A percentile compares a stretch with the other conserved stretches of the same genome.
Conservation (phyloP, 768 basidiomycete species). For the Coprinopsis strossmayeri region DNA sequence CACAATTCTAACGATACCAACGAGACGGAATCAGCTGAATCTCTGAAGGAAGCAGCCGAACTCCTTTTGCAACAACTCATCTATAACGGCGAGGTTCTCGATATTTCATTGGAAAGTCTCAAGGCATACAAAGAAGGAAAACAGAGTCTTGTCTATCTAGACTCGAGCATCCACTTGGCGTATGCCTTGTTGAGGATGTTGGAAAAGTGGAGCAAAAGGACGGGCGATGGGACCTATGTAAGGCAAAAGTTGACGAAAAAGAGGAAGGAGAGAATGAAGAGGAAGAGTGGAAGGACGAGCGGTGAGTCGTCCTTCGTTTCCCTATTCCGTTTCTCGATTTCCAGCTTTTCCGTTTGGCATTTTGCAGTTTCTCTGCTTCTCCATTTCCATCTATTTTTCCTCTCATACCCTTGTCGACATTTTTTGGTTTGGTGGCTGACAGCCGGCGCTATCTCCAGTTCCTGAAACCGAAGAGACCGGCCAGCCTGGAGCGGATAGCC, state of each 20-base stretch:
- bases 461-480: conserved; percentile 46
- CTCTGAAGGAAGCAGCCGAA: conserved; percentile 66
- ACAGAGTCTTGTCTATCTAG: conserved; percentile 74
- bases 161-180: conserved; percentile 77
- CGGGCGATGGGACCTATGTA: conserved; percentile 70
- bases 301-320: too few relatives aligned
- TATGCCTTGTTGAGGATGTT: conserved; percentile 86
- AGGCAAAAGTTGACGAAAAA: conserved; percentile 55
- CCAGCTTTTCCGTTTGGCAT: too few relatives aligned
- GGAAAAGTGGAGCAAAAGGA: conserved; percentile 78
- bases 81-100: conserved; percentile 93
- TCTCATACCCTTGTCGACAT: too few relatives aligned
- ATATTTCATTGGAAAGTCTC: conserved; percentile 76
- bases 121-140: conserved; percentile 75
- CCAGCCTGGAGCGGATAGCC: conserved; percentile 40
- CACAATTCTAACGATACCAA: too few relatives aligned
- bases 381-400: too few relatives aligned
- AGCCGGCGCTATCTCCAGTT: not conserved
- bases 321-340: conserved; percentile 9
- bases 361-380: too few relatives aligned
- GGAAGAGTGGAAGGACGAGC: too few relatives aligned
- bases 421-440: conserved; percentile 3
- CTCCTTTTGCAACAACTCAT: conserved; percentile 85
- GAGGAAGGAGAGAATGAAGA: conserved; percentile 40
- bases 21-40: too few relatives aligned